Evolutionary conservation across 2,329 filamentous ascomycete genomes (phyloP).

Genomic region (Fusarium heterosporum): DNA sequence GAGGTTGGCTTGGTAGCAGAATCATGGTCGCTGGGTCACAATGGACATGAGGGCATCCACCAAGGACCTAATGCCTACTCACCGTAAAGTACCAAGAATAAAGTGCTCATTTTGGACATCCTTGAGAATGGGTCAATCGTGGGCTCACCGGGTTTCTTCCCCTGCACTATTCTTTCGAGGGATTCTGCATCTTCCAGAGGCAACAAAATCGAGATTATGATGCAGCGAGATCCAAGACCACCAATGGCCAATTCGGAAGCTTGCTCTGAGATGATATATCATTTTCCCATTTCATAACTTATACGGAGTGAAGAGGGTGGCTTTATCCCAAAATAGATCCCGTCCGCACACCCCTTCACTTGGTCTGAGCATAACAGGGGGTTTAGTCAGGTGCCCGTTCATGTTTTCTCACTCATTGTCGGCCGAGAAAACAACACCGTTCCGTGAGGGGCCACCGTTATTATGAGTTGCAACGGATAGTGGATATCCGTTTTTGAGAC

Average conservation of each 20-base stretch:
- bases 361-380: conserved; percentile 8
- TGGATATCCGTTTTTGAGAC: conserved; percentile 35
- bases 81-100: conserved; percentile 14
- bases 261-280: conserved; percentile 39
- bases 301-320: conserved; percentile 26
- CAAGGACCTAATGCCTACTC: conserved; percentile 29
- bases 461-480: conserved; percentile 32
- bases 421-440: conserved; percentile 48
- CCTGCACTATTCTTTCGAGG: conserved; percentile 8
- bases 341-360: conserved; percentile 2
- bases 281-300: conserved; percentile 28
- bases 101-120: conserved; percentile 17
- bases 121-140: conserved; percentile 8
- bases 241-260: conserved; percentile 38
- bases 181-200: conserved; percentile 26
- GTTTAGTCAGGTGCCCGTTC: conserved; percentile 24
- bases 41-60: conserved; percentile 26
- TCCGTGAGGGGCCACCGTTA: conserved; percentile 37
- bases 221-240: conserved; percentile 40
- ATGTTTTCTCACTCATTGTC: conserved; percentile 44
- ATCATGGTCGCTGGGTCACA: conserved; percentile 10
- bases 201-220: conserved; percentile 43
- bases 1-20: conserved; percentile 2
- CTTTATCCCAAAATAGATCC: conserved; percentile 37
- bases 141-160: conserved; percentile 9